Evolutionary conservation across 2,329 filamentous ascomycete genomes (phyloP).

Genomic region (Colletotrichum nymphaeae): DNA sequence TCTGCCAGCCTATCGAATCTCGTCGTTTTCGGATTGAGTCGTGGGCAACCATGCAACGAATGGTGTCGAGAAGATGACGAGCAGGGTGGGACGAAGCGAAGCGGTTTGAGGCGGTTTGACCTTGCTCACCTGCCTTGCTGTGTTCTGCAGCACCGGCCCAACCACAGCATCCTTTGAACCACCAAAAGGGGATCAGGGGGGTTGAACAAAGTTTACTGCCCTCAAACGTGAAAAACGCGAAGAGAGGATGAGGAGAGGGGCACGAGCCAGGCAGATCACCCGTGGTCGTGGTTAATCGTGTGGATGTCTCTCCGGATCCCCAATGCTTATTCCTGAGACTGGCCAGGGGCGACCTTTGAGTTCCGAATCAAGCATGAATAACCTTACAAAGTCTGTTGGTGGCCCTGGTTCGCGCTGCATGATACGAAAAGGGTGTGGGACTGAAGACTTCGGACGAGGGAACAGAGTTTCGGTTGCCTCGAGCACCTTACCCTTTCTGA

Average conservation of each 20-base stretch:
- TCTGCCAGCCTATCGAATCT: constrained; percentile 11
- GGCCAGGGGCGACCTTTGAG: constrained; percentile 8
- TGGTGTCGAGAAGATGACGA: constrained; percentile 6
- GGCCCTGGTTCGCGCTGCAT: constrained; percentile 3
- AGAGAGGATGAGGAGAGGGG: background rate
- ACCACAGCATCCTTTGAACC: background rate
- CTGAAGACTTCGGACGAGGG: constrained; percentile 26
- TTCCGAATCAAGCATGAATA: constrained; percentile 31
- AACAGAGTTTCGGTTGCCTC: constrained; percentile 31
- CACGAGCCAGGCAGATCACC: constrained; percentile 29
- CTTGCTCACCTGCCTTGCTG: constrained; percentile 2
- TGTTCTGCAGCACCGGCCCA: constrained; percentile 21
- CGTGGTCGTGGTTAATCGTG: background rate
- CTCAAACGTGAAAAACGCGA: constrained; percentile 20
- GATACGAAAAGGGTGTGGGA: constrained; percentile 4
- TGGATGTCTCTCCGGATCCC: constrained; percentile 3
- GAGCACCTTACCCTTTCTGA: constrained; percentile 25
- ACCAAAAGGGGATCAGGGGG: background rate
- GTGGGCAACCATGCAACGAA: constrained; percentile 11
- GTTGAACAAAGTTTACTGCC: constrained; percentile 17
- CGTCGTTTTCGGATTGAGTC: constrained; percentile 7
- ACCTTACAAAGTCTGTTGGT: background rate
- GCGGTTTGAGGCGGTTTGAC: constrained; percentile 27
- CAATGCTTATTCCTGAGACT: constrained; percentile 23
- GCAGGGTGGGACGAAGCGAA: constrained; percentile 16